These are phyloP conservation scores for Leptodermis oblonga DNA, from an alignment of 257 asterid genomes.

Conservation along the genomic window DNA sequence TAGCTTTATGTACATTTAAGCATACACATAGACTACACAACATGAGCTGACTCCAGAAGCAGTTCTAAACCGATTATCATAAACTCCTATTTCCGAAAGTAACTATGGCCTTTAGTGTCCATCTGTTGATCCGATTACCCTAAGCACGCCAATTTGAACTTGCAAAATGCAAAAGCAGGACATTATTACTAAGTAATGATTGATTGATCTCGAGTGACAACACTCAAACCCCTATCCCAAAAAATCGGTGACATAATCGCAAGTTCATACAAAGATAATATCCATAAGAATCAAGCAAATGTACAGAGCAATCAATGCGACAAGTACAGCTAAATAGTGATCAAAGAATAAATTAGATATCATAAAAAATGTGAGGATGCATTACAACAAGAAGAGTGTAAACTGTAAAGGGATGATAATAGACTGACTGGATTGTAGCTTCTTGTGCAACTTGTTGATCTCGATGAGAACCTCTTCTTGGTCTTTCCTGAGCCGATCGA, in stretches of 20 bases:
- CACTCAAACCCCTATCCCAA: not conserved
- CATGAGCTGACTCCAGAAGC: not conserved
- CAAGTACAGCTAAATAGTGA: not conserved
- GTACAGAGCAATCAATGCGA: not conserved
- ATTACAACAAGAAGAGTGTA: not conserved
- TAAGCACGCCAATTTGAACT: not conserved
- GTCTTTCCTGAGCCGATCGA: constrained; percentile 88
- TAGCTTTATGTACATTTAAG: not conserved
- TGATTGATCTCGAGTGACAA: not conserved
- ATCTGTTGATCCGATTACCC: not conserved
- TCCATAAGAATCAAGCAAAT: not conserved
- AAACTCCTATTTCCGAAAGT: not conserved
- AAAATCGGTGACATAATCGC: too few species aligned
- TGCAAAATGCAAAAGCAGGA: constrained; percentile 8
- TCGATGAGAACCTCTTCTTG: constrained; percentile 74
- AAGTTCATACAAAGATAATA: not conserved
- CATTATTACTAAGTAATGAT: not conserved
- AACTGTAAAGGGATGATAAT: not conserved
- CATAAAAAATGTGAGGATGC: not conserved
- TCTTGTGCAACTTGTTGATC: constrained; percentile 90
- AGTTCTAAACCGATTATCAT: not conserved
- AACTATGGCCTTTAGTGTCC: too few species aligned
- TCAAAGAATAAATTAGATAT: not conserved
- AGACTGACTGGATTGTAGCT: constrained; percentile 70
- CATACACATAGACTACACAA: too few species aligned